Base-by-base conservation (phyloP, 1,139 yeast genomes). In the Maudiozyma humilis region DNA sequence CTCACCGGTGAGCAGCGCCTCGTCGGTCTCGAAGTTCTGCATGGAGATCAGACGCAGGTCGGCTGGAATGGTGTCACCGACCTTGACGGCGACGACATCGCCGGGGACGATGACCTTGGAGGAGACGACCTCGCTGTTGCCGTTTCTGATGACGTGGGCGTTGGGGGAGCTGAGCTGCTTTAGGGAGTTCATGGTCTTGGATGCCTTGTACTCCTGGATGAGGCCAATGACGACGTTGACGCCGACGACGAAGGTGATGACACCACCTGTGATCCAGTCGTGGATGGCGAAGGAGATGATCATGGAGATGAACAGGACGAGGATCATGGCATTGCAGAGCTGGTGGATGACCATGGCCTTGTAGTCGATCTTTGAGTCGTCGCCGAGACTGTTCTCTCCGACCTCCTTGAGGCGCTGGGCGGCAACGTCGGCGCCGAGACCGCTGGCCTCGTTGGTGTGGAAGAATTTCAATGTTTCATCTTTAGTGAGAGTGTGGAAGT, bases 61-160 rank as follows among this genome's bases (percentile, higher is more conserved):
- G 0, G 98, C 98, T 1, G 98, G 98, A 41, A 91, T 79, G 47
- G 96, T 75, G 65, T 91, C 98, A 53, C 98, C 98, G 43, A 88
- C 94, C 38, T 81, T 67, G 54, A 91, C 84, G 55, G 81, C 81
- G 40, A 91, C 93, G 58, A 93, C 67, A 62, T 91, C 98, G 43
- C 98, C 98, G 1, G 97, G 97, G n/a, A 91, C 98, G 49, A 91
- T 75, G 40, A 78, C 76, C 6, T 87, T 75, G 0, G 98, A 96
- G 52, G 85, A 69, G 2, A 87, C 87, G 6, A 79, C 76, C 40
- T 80, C 79, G 13, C 84, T 75, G 46, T 75, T 72, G 15, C 87
- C 87, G 54, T 79, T 82, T 63, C 99, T 75, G 8, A 94, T 80
- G 45, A 91, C 75, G 56, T 87, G 88, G 10, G 96, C 95, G 57